These are phyloP conservation scores for Neurospora sp. DNA, from an alignment of 495 filamentous ascomycete genomes.

Conservation along the genomic window DNA sequence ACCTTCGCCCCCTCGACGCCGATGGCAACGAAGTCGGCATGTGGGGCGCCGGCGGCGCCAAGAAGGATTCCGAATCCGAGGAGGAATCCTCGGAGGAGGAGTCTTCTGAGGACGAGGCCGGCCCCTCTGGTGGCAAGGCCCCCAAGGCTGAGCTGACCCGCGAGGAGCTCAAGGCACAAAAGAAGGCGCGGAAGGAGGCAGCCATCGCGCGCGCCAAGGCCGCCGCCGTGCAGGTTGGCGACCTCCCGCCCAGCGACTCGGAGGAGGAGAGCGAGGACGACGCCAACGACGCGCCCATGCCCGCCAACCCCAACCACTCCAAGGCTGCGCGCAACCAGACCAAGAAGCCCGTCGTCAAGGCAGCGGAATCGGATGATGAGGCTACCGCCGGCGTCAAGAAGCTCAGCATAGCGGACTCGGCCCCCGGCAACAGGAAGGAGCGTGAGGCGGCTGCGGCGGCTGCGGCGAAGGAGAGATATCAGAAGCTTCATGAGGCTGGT, in stretches of 20 bases:
- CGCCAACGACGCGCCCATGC: slow-evolving; percentile 46
- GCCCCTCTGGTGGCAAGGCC: slow-evolving; percentile 22
- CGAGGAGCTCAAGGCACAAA: slow-evolving; percentile 77
- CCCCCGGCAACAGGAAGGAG: slow-evolving; percentile 56
- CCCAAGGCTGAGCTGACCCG: slow-evolving; percentile 52
- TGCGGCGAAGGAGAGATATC: slow-evolving; percentile 80
- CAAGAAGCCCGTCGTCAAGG: slow-evolving; percentile 26
- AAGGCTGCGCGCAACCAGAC: slow-evolving; percentile 50
- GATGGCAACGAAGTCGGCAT: slow-evolving; percentile 71
- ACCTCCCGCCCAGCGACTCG: slow-evolving; percentile 63
- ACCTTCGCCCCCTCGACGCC: slow-evolving; percentile 75
- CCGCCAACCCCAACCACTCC: slow-evolving; percentile 85
- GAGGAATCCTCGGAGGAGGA: slow-evolving; percentile 38
- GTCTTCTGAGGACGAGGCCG: slow-evolving; percentile 21
- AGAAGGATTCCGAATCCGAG: slow-evolving; percentile 23
- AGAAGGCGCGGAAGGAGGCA: slow-evolving; percentile 86
- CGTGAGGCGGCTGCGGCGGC: slow-evolving; percentile 81
- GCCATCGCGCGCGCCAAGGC: slow-evolving; percentile 62
- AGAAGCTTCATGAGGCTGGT: slow-evolving; percentile 88
- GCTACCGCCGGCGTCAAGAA: slow-evolving; percentile 40
- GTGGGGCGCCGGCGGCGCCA: slow-evolving; percentile 46
- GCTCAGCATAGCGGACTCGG: slow-evolving; percentile 25
- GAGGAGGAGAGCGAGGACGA: slow-evolving; percentile 51
- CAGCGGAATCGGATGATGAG: slow-evolving; percentile 19
- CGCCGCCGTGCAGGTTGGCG: slow-evolving; percentile 61